A percentile compares a stretch with the other conserved stretches of the same genome.
These are phyloP conservation scores for Trichoderma gracile DNA, from an alignment of 2,329 filamentous ascomycete genomes.

Conservation along the genomic window DNA sequence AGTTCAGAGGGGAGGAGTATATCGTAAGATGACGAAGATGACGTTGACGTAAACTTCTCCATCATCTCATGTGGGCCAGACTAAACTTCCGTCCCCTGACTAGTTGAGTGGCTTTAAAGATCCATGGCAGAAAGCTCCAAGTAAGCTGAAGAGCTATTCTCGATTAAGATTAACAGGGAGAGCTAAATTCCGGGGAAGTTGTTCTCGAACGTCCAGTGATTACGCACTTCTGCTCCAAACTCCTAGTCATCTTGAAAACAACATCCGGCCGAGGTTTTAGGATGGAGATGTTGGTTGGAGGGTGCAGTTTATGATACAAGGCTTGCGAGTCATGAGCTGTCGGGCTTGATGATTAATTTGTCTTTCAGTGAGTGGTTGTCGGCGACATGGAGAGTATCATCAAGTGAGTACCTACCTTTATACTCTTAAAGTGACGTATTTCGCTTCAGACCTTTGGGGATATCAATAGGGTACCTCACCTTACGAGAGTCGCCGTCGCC, in stretches of 20 bases:
- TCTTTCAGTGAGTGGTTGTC: too few species aligned
- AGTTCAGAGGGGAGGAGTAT: too few species aligned
- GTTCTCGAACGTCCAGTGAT: background rate
- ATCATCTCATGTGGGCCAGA: conserved; percentile 1
- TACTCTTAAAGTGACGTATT: too few species aligned
- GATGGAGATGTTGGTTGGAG: too few species aligned
- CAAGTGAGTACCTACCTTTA: too few species aligned
- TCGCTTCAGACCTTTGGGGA: too few species aligned
- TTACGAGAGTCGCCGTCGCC: too few species aligned
- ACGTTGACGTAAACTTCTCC: background rate
- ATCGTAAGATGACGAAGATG: background rate
- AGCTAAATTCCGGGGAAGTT: background rate
- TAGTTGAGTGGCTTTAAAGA: background rate
- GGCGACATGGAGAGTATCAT: too few species aligned
- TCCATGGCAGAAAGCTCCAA: background rate
- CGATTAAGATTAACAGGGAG: background rate
- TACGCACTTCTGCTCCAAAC: background rate
- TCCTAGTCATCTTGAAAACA: background rate
- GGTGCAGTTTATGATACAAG: too few species aligned
- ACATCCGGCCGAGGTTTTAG: background rate
- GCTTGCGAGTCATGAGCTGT: too few species aligned
- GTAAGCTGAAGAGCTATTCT: conserved; percentile 9
- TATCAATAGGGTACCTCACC: too few species aligned
- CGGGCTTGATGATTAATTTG: too few species aligned
- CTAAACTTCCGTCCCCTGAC: background rate